Evolutionary conservation across 495 filamentous ascomycete species (phyloP).

Genomic region (Aspergillus egyptiacus): DNA sequence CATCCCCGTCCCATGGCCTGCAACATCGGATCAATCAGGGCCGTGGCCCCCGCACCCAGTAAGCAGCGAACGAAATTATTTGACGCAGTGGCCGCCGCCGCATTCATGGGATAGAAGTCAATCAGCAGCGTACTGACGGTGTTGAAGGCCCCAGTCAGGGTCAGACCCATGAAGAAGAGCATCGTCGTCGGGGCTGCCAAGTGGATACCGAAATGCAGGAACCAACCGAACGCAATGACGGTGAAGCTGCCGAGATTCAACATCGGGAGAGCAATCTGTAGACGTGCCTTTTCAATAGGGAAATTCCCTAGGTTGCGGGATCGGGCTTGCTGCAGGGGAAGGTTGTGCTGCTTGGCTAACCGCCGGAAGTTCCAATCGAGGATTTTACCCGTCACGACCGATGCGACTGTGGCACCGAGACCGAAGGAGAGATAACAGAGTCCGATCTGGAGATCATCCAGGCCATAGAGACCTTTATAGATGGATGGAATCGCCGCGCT

Average conservation of each 20-base stretch:
- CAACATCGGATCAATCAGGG: constrained; percentile 60
- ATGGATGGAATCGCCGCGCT: constrained; percentile 39
- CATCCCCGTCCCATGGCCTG: constrained; percentile 59
- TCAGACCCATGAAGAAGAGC: constrained; percentile 55
- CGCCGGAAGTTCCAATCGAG: constrained; percentile 45
- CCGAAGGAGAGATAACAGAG: constrained; percentile 44
- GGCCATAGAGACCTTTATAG: constrained; percentile 37
- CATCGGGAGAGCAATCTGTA: constrained; percentile 43
- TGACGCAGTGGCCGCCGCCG: constrained; percentile 61
- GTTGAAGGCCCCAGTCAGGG: constrained; percentile 52
- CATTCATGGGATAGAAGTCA: constrained; percentile 56
- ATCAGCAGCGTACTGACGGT: constrained; percentile 56
- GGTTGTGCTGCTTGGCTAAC: constrained; percentile 30
- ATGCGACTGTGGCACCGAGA: constrained; percentile 65
- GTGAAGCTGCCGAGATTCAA: constrained; percentile 33
- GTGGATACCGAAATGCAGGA: constrained; percentile 30
- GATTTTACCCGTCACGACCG: constrained; percentile 83
- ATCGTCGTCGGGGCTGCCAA: constrained; percentile 45
- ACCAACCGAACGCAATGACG: constrained; percentile 38
- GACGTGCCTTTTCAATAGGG: constrained; percentile 59
- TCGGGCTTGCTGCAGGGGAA: constrained; percentile 46
- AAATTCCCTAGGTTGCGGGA: constrained; percentile 50
- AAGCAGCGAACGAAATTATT: constrained; percentile 66
- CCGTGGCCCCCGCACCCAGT: constrained; percentile 61
- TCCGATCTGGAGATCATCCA: constrained; percentile 46